These are phyloP conservation scores for Solanum clarkiae DNA, from an alignment of 257 asterid species.

Conservation along the genomic window DNA sequence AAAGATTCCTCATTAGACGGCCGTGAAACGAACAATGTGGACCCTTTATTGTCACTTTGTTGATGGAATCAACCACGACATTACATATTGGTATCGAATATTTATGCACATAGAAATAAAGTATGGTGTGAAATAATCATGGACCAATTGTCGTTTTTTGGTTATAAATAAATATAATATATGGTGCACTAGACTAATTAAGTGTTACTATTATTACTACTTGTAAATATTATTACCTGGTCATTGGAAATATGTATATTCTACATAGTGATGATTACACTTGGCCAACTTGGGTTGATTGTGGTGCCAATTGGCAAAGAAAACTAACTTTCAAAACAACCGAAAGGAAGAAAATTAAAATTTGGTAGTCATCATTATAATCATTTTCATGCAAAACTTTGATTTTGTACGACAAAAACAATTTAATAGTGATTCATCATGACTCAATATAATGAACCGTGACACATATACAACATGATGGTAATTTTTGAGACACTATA, in stretches of 20 bases:
- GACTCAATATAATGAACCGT: background rate
- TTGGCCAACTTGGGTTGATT: background rate
- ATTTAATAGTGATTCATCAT: background rate
- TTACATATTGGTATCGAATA: slow-evolving; percentile 27
- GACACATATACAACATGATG: background rate
- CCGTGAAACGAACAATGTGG: slow-evolving; percentile 32
- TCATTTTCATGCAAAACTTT: slow-evolving; percentile 2
- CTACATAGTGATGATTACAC: slow-evolving; percentile 2
- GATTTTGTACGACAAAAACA: background rate
- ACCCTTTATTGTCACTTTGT: slow-evolving; percentile 42
- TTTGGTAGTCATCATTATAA: background rate
- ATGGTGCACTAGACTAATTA: background rate
- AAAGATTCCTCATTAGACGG: slow-evolving; percentile 85
- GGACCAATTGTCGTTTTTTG: background rate
- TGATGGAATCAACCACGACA: slow-evolving; percentile 42
- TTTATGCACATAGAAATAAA: background rate
- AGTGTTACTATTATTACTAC: background rate
- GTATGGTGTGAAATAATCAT: background rate
- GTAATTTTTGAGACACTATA: background rate
- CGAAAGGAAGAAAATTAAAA: background rate
- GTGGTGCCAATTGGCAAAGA: background rate
- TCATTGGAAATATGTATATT: background rate
- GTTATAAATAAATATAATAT: background rate
- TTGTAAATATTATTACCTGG: background rate
- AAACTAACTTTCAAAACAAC: background rate